Evolutionary conservation across 2,329 filamentous ascomycete genomes (phyloP).

Genomic region (Pseudovirgaria hyperparasitica): DNA sequence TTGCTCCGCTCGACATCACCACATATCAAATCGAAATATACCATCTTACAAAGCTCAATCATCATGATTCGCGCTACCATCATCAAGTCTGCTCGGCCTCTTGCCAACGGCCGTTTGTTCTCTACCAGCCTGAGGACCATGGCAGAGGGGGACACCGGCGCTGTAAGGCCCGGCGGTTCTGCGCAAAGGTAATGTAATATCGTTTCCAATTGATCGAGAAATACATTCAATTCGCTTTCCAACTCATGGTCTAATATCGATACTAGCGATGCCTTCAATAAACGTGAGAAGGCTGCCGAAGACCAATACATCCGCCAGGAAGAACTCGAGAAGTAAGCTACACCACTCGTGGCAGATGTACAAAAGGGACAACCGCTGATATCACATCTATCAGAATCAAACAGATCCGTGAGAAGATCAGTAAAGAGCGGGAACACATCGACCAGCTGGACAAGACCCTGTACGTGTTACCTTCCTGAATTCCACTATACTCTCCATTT

Average conservation of each 20-base stretch:
- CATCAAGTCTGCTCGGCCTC: conserved; percentile 26
- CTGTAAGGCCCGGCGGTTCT: conserved; percentile 29
- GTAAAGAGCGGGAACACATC: conserved; percentile 69
- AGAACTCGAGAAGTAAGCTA: conserved; percentile 66
- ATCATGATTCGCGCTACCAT: conserved; percentile 26
- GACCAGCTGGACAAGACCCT: conserved; percentile 78
- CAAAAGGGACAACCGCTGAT: conserved; percentile 1
- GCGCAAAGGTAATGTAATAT: no score
- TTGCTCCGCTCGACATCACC: no score
- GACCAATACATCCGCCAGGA: conserved; percentile 73
- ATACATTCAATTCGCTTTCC: no score
- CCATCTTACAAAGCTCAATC: conserved; percentile 6
- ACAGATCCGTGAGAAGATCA: conserved; percentile 54
- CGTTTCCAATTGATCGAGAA: no score
- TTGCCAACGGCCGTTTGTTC: conserved; percentile 28
- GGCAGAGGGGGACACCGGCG: conserved; percentile 30
- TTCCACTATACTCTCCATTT: no score
- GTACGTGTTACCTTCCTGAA: conserved; percentile 38
- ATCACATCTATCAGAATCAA: conserved; percentile 8
- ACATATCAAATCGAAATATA: no score
- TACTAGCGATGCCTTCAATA: conserved; percentile 76
- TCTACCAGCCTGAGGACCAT: conserved; percentile 28
- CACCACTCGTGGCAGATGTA: no score
- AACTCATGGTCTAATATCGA: no score
- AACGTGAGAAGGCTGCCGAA: conserved; percentile 79